phyloP scores from a whole-genome alignment of 176 grass and related monocot species.

The Guadua angustifolia region DNA sequence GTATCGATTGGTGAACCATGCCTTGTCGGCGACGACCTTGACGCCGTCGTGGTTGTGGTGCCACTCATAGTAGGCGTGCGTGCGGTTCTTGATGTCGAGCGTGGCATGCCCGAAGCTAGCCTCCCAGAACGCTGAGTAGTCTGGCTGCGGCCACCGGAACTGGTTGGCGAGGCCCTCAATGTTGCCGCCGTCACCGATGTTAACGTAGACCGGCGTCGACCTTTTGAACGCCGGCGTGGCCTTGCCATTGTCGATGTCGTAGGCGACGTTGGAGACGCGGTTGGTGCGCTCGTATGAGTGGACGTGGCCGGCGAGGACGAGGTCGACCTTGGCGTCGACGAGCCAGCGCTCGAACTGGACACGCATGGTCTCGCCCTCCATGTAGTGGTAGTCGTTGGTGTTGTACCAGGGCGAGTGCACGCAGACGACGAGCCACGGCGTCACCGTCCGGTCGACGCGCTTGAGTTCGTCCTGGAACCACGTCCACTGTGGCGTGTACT shows the following conservation, averaged over 20 bases:
- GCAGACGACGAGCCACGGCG: conserved; percentile 68
- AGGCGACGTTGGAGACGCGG: conserved; percentile 57
- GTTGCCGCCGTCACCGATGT: conserved; percentile 73
- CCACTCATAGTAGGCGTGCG: conserved; percentile 70
- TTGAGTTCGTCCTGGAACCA: conserved; percentile 63
- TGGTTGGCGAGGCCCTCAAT: conserved; percentile 58
- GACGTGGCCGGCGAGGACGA: conserved; percentile 70
- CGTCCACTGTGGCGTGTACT: conserved; percentile 73
- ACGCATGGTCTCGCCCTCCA: conserved; percentile 82
- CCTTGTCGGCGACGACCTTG: conserved; percentile 58
- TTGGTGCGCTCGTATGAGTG: conserved; percentile 67
- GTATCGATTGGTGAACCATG: conserved; percentile 70
- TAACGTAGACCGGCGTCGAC: conserved; percentile 63
- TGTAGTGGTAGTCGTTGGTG: conserved; percentile 69
- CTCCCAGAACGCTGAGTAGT: conserved; percentile 70
- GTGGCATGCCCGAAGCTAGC: conserved; percentile 70
- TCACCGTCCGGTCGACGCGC: conserved; percentile 56
- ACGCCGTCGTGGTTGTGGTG: conserved; percentile 67
- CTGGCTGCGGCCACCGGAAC: conserved; percentile 59
- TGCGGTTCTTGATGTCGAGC: conserved; percentile 69
- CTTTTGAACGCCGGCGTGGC: conserved; percentile 50
- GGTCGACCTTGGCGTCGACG: conserved; percentile 69
- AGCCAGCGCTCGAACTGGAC: conserved; percentile 73
- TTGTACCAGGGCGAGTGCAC: conserved; percentile 80
- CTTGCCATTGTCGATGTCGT: conserved; percentile 54